Evolutionary conservation across 2,329 filamentous ascomycete species (phyloP).

Genomic region (Coniochaeta sp.): DNA sequence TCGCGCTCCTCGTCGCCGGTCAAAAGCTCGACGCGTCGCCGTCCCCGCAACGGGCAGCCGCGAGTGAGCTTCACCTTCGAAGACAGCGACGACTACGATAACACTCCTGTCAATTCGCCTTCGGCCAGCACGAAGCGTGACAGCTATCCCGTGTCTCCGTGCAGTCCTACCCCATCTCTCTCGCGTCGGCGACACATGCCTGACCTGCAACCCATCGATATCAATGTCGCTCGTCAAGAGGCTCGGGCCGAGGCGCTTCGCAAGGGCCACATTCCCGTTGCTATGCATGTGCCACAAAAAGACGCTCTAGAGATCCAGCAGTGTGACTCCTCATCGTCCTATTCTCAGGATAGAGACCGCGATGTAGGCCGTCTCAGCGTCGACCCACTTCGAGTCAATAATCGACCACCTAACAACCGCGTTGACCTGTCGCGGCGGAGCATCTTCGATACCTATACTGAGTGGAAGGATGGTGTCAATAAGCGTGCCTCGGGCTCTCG

Average conservation of each 20-base stretch:
- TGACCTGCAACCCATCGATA: neutral
- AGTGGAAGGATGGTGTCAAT: neutral
- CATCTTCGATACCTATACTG: conserved; percentile 10
- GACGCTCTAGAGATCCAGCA: neutral
- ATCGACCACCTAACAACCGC: conserved; percentile 2
- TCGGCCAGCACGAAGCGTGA: neutral
- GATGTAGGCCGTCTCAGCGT: conserved; percentile 6
- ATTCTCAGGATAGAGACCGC: conserved; percentile 13
- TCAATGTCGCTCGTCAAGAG: neutral
- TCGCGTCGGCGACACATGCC: neutral
- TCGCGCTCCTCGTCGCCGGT: neutral
- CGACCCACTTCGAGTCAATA: conserved; percentile 19
- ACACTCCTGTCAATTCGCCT: neutral
- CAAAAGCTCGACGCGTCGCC: neutral
- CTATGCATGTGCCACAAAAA: conserved; percentile 7
- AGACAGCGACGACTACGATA: neutral
- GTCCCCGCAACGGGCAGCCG: neutral
- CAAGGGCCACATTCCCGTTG: conserved; percentile 1
- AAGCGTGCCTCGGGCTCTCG: neutral
- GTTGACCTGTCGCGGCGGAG: neutral
- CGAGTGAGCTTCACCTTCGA: neutral
- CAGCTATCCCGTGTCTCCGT: neutral
- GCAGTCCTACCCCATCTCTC: neutral
- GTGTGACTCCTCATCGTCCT: conserved; percentile 19
- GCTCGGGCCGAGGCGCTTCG: neutral